Base-by-base conservation (phyloP, 345 rosid species). In the Eucalyptus lansdowneana region DNA sequence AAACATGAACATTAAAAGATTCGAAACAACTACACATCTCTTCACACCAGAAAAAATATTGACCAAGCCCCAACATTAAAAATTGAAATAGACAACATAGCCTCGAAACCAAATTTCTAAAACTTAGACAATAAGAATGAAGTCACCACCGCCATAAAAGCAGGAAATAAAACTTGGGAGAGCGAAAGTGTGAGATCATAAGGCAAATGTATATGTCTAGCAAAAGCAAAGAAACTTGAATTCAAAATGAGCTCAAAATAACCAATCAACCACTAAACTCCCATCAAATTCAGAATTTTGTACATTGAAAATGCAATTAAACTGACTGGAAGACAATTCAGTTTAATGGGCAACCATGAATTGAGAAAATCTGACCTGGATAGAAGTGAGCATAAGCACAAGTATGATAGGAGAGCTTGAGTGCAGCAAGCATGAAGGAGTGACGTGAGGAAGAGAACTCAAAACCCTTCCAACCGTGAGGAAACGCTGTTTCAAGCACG, bases 371-470 rank as follows among this genome's bases (percentile, higher is more conserved):
- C 3, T 50, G 3, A 50, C 51, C 3, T 50, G 3, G 17, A 50
- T 0, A 50, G 7, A 50, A 50, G 51, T 7, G 1, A 50, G 51
- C 17, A 14, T 1, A 14, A 50, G 7, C 17, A 14, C 3, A 0
- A 50, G 51, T 0, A 0, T 50, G 51, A 50, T 1, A 15, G 7
- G 17, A 14, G 51, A 50, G 17, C 17, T 50, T 0, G 1, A 50
- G 51, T 3, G 51, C 3, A 50, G 0, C 3, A 1, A 50, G 6
- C 1, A 0, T 50, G 17, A 50, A 50, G 6, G 51, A 50, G 17
- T 50, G 51, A 50, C 17, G 1, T 2, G 7, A 50, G 51, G 51
- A 50, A 50, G 51, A 50, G 7, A 50, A 50, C 51, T 50, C 7
- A 50, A 50, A 50, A 7, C 17, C 3, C 0, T 2, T 1, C 51